Base-by-base conservation (phyloP, 2,329 filamentous ascomycete genomes). In the Epicoccum sorghinum region DNA sequence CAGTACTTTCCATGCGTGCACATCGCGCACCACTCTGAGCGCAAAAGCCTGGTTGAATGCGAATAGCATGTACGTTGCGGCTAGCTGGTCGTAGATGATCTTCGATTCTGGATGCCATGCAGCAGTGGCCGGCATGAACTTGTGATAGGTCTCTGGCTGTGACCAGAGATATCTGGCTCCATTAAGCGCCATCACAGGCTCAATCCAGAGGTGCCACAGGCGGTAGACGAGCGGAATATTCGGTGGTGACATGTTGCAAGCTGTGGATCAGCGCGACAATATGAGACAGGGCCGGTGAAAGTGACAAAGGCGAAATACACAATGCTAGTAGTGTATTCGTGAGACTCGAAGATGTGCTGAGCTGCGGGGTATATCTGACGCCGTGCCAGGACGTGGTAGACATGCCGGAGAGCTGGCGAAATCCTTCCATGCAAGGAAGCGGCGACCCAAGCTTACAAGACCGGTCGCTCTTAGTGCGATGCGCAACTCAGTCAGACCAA, bases 11-110 rank as follows among this genome's bases (percentile, higher is more conserved):
- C 90, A 93, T 42, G 92, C 88, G 22, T 79, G 78, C 23, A 88
- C 67, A 71, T 92, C 86, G 29, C 79, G 78, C 7, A 89, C 89
- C 7, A 84, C 80, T 25, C 90, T 85, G 58, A 93, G 80, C 9
- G 93, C 86, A 18, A 92, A 74, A 1, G 87, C 89, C 75, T 93
- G 88, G 75, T 89, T 91, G 67, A 93, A 77, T 25, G 89, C 86
- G 74, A 93, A 91, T 52, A 90, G 82, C 35, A 92, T 71, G 76
- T 92, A 93, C 48, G 91, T 79, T 69, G 91, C 91, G 23, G 87
- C 88, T 35, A 93, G 83, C 75, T 93, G 89, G 32, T 86, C 85
- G 66, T 91, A 80, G 44, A 91, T 78, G 53, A 91, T 83, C 1
- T 77, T 44, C 53, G 70, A 47, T 52, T 74, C 64, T 33, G 63